phyloP scores from a whole-genome alignment of 2,329 filamentous ascomycete species.

The Aaosphaeria pasadenensis region DNA sequence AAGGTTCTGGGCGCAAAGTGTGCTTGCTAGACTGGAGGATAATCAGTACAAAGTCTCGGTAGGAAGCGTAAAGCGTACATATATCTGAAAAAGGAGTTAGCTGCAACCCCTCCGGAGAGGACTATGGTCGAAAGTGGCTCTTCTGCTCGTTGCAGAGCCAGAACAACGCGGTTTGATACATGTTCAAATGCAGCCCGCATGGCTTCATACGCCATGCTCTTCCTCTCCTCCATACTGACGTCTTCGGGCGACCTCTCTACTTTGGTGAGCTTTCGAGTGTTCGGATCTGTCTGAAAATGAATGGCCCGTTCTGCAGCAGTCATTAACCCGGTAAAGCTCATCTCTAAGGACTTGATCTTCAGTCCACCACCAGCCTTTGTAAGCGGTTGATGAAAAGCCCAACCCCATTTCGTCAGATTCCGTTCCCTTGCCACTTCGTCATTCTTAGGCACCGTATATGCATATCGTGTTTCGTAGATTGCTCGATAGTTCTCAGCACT shows the following conservation, averaged over 20 bases:
- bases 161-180: conserved; percentile 69
- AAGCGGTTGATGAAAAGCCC: conserved; percentile 69
- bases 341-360: conserved; percentile 29
- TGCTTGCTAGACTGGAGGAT: conserved; percentile 42
- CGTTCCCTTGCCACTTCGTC: conserved; percentile 58
- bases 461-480: conserved; percentile 25
- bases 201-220: conserved; percentile 65
- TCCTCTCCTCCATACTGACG: conserved; percentile 60
- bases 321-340: conserved; percentile 66
- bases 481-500: conserved; percentile 20
- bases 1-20: conserved; percentile 66
- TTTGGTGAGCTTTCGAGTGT: conserved; percentile 25
- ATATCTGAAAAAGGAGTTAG: conserved; percentile 73
- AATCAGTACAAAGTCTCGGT: conserved; percentile 1
- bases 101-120: conserved; percentile 85
- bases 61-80: conserved; percentile 42
- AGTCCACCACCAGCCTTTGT: conserved; percentile 42
- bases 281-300: conserved; percentile 32
- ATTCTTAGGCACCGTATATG: conserved; percentile 58
- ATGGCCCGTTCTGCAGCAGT: conserved; percentile 62
- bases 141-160: conserved; percentile 55
- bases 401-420: conserved; percentile 54
- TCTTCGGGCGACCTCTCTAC: conserved; percentile 27
- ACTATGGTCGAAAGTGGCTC: conserved; percentile 57
- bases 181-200: conserved; percentile 89